Evolutionary conservation across 345 rosid species (phyloP).

Genomic region (Salix koriyanagi): DNA sequence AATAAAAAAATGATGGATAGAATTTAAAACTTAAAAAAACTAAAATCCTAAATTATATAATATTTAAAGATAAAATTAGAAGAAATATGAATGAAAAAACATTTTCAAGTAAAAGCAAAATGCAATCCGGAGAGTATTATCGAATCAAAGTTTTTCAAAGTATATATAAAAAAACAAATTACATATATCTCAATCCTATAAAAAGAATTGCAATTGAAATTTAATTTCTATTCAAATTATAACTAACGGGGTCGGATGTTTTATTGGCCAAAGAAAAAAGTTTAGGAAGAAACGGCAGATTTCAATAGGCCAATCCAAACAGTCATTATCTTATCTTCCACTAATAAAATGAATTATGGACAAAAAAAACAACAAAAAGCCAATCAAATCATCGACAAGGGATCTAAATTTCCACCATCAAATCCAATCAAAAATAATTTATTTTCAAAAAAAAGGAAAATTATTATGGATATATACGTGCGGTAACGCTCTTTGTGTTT

Average conservation of each 20-base stretch:
- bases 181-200: not conserved
- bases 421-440: not conserved
- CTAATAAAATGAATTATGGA: not conserved
- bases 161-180: no score
- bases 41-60: no score
- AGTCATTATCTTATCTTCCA: constrained; percentile 3
- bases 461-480: no score
- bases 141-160: no score
- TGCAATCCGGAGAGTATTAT: no score
- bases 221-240: not conserved
- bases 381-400: not conserved
- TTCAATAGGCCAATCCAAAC: not conserved
- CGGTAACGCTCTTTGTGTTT: no score
- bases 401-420: not conserved
- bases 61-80: no score
- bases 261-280: not conserved
- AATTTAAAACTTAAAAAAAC: no score
- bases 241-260: not conserved
- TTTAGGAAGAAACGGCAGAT: not conserved
- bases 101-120: no score
- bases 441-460: no score
- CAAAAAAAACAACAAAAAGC: not conserved
- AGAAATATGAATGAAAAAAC: no score
- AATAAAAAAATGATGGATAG: no score
- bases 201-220: not conserved